Percentiles rank a stretch among this genome's conserved stretches.
Evolutionary conservation across 306 rosid genomes (phyloP).

Genomic region (Lathyrus oleraceus): DNA sequence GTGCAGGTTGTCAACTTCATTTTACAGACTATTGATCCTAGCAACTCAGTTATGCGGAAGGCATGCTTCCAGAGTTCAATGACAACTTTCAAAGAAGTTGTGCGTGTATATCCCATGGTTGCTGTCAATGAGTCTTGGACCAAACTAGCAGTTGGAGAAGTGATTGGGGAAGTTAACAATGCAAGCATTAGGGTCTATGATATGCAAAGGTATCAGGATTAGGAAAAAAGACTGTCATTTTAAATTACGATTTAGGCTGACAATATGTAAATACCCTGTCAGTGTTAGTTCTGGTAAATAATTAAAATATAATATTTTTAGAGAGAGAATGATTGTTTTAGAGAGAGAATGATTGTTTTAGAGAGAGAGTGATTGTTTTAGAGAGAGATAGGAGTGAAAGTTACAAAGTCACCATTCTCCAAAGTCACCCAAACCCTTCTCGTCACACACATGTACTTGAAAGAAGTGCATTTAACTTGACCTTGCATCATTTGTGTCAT

Average conservation of each 20-base stretch:
- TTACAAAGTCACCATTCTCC: too few relatives aligned
- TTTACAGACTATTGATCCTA: conserved; percentile 89
- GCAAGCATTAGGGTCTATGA: conserved; percentile 84
- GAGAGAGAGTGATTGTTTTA: too few relatives aligned
- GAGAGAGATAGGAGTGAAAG: too few relatives aligned
- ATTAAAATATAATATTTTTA: too few relatives aligned
- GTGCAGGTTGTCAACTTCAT: conserved; percentile 89
- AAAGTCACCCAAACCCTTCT: too few relatives aligned
- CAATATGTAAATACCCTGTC: conserved; percentile 7
- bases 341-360: too few relatives aligned
- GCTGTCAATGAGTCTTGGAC: conserved; percentile 89
- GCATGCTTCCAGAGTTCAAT: conserved; percentile 85
- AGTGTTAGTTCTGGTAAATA: conserved; percentile 14
- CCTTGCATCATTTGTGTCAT: conserved; percentile 24
- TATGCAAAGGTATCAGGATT: conserved; percentile 75
- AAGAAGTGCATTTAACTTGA: conserved; percentile 34
- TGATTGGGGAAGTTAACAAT: conserved; percentile 67
- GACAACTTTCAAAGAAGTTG: conserved; percentile 86
- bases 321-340: too few relatives aligned
- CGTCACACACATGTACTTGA: conserved; percentile 12
- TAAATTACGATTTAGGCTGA: conserved; percentile 26
- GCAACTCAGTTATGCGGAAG: conserved; percentile 94
- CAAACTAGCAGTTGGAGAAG: conserved; percentile 93
- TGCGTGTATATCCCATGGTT: conserved; percentile 85
- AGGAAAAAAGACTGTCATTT: conserved; percentile 5